Evolutionary conservation across 805 yeast species (phyloP).

Genomic region (Lipomyces anomalus): DNA sequence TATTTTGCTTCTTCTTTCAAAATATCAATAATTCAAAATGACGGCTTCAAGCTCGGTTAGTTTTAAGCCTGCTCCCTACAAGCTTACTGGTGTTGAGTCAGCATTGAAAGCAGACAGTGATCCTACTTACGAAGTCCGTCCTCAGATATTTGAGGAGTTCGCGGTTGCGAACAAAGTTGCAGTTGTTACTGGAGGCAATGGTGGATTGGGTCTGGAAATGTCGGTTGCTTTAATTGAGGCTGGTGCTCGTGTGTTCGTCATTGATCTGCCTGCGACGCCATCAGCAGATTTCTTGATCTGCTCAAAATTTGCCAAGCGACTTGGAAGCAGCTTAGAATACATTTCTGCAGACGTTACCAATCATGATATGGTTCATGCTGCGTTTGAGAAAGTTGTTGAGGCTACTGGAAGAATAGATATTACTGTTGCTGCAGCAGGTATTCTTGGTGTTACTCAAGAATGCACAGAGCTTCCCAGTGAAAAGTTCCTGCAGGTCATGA

Average conservation of each 20-base stretch:
- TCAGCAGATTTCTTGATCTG: slow-evolving; percentile 28
- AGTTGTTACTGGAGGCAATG: slow-evolving; percentile 42
- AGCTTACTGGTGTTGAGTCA: slow-evolving; percentile 30
- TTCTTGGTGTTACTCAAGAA: slow-evolving; percentile 38
- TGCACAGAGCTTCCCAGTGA: slow-evolving; percentile 50
- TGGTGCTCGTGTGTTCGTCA: slow-evolving; percentile 40
- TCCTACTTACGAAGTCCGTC: slow-evolving; percentile 24
- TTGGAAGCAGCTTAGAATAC: slow-evolving; percentile 34
- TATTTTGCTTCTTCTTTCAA: too few species aligned
- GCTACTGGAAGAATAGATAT: slow-evolving; percentile 57
- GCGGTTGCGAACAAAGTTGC: slow-evolving; percentile 42
- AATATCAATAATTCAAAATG: too few species aligned
- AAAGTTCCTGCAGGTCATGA: slow-evolving; percentile 59
- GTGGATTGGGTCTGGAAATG: slow-evolving; percentile 42
- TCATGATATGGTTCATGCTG: slow-evolving; percentile 32
- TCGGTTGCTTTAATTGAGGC: slow-evolving; percentile 41
- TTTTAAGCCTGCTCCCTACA: slow-evolving; percentile 24
- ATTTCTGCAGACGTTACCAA: slow-evolving; percentile 49
- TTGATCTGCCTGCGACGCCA: slow-evolving; percentile 28
- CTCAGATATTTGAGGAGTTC: slow-evolving; percentile 35
- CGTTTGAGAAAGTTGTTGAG: slow-evolving; percentile 41
- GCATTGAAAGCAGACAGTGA: slow-evolving; percentile 27
- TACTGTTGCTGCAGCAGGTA: slow-evolving; percentile 72
- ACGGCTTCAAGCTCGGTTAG: too few species aligned
- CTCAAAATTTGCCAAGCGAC: slow-evolving; percentile 26